Evolutionary conservation across 106 monocot species (phyloP), one percentile per base, ranked within the genome.

Genomic region (Dendrobium officinale): DNA sequence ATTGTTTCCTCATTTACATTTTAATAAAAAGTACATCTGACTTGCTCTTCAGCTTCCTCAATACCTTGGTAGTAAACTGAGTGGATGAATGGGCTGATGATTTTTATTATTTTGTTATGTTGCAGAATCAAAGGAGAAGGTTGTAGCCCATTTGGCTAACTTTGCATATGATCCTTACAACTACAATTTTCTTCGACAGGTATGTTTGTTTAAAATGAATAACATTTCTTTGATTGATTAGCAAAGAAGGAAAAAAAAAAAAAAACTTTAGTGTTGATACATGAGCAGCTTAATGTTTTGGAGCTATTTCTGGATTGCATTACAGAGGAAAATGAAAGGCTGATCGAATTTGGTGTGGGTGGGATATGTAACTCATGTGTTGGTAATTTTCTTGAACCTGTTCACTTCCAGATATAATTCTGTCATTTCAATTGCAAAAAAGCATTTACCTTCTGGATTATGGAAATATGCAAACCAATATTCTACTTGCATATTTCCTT

Each of bases 101-200:
- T 15, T 19, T 18, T 41, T 73, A 42, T 3, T 73, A 19, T 44
- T 44, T 74, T 13, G 15, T 72, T 20, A 31, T 77, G 29, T 75
- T 85, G 79, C 84, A 98, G 97, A 98, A 78, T 80, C 82, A 8
- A 99, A 95, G 80, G 98, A 99, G 87, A 91, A 84, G 81, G 86
- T 99, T 67, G 92, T 88, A 80, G 91, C 98, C 10, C 85, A 95
- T 88, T 88, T 99, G 89, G 95, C 95, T n/a, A 99, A 99, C 87
- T 99, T 99, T 79, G 95, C 95, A 49, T 99, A 99, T 90, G 98
- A 99, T 82, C 98, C 98, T 59, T 99, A 91, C 77, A 99, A 99
- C 77, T 99, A 87, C 80, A 19, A 67, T 37, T 93, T 93, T 81
- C 75, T 99, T 73, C 92, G 98, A 80, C 91, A 98, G 92, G 97